These are phyloP conservation scores for Synchytrium microbalum DNA, from an alignment of 371 early-diverging fungal genomes.

Conservation along the genomic window DNA sequence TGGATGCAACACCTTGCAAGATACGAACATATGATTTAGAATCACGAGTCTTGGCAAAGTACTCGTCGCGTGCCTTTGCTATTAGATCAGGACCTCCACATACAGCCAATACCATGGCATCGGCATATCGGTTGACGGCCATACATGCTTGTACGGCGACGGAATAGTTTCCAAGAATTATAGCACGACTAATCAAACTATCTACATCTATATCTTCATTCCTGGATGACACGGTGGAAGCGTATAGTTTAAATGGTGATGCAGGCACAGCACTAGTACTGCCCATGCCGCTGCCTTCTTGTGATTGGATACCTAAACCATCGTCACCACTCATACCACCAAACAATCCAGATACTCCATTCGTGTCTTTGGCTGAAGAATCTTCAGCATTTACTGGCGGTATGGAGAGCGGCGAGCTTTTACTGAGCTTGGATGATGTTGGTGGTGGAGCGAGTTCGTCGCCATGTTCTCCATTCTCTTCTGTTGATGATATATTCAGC, in stretches of 20 bases:
- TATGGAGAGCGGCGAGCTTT: not conserved
- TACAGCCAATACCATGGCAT: conserved; percentile 85
- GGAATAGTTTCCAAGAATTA: conserved; percentile 85
- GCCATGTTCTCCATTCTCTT: not conserved
- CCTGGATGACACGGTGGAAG: not conserved
- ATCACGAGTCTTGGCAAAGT: conserved; percentile 62
- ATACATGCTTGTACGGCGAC: conserved; percentile 83
- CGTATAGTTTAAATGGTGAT: not conserved
- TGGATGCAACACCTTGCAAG: conserved; percentile 68
- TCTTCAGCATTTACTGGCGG: not conserved
- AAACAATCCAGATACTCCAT: not conserved
- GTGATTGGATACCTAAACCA: not conserved
- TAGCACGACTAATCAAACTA: conserved; percentile 67
- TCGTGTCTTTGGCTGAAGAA: not conserved
- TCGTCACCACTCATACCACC: not conserved
- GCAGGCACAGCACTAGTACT: not conserved
- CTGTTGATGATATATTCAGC: conserved; percentile 15
- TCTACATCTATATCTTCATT: conserved; percentile 57
- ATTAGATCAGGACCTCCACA: conserved; percentile 81
- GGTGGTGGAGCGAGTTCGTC: not conserved
- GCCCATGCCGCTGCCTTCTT: conserved; percentile 2
- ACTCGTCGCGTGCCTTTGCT: conserved; percentile 69
- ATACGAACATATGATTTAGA: conserved; percentile 72
- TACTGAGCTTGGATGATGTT: not conserved
- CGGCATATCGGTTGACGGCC: conserved; percentile 69